Base-by-base conservation (phyloP, 768 basidiomycete genomes). In the Kondoa malvinella region DNA sequence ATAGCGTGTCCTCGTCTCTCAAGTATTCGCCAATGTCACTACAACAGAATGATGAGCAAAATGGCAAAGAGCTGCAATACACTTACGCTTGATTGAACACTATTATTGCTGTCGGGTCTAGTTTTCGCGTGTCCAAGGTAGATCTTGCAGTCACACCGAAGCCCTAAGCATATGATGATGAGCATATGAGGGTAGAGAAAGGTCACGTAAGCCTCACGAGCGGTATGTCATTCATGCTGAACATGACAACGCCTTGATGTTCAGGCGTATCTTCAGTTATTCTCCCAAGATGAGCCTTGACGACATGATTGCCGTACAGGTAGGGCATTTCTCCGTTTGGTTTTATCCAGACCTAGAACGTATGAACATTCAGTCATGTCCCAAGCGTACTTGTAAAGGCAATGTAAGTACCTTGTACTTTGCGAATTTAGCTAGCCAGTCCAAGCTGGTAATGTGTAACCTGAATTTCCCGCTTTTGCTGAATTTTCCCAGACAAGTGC, bases 261-360 rank as follows among this genome's bases (percentile, higher is more conserved):
- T 99, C 95, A 14, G 94, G 92, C 1, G 92, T 94, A 75, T 99
- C 95, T 76, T 99, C 95, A 61, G 95, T 96, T 76, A 97, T 96
- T 69, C 94, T 83, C 21, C 95, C 95, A n/a, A 99, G 81, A 78
- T 99, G 95, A 8, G 95, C 95, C 79, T 97, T 99, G 71, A 96
- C 84, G 68, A 97, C 86, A 79, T 99, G 92, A 76, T 99, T 99
- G 67, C 95, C 95, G 75, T 99, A 99, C 40, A 99, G 80, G 82
- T 94, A 99, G 0, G 95, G 95, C 87, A 99, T 94, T 79, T 99
- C 95, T 75, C 95, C 95, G 72, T 97, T 94, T 29, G 92, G 87
- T 78, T 99, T 99, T 76, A 99, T 91, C 95, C 95, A 99, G 21
- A 97, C 84, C 94, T 96, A 69, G 2, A 33, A 69, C 30, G 32